Evolutionary conservation across 2,329 filamentous ascomycete species (phyloP), one percentile per base, ranked within the genome.

Genomic region (Colletotrichum noveboracense): DNA sequence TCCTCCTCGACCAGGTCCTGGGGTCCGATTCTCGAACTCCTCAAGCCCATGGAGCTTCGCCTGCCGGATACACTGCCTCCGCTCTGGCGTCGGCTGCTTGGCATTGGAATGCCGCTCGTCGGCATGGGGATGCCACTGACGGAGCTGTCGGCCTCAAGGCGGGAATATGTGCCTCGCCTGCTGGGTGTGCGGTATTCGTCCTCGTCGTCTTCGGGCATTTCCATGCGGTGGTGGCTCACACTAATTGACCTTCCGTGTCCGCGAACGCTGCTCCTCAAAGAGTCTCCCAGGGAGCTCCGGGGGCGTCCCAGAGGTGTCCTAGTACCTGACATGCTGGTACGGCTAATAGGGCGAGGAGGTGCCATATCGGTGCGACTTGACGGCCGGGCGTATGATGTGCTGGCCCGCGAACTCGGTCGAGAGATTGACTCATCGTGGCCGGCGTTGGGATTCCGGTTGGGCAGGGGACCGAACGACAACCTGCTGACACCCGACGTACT

Each of bases 371-470:
- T 87, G 75, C 90, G 86, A 74, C 90, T 92, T 5, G 86, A 82
- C 1, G 91, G 90, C 58, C 90, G 87, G 58, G 88, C 88, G 73
- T 88, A 89, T 66, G 88, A 89, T 68, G 90, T 85, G 81, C 93
- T 94, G 79, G 93, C 91, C 78, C 94, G 92, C 80, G 94, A 96
- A 85, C 92, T 94, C 18, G 95, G 94, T 38, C 94, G 92, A 79
- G 92, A 93, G 78, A 89, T 86, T 18, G 83, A 80, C 43, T 84
- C 83, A 13, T 81, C 80, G 65, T 84, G 80, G 75, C 86, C 87
- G n/a, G 68, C 32, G 16, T 87, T 87, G 16, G 89, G 89, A 66
- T 86, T 87, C 58, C 91, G 88, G 79, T 89, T 91, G 4, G 92
- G 90, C 12, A 92, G 85, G 3, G 90, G 90, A 1, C 91, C 91